These are phyloP conservation scores for Penicillium sp. DNA, from an alignment of 2,329 filamentous ascomycete species.

Conservation along the genomic window DNA sequence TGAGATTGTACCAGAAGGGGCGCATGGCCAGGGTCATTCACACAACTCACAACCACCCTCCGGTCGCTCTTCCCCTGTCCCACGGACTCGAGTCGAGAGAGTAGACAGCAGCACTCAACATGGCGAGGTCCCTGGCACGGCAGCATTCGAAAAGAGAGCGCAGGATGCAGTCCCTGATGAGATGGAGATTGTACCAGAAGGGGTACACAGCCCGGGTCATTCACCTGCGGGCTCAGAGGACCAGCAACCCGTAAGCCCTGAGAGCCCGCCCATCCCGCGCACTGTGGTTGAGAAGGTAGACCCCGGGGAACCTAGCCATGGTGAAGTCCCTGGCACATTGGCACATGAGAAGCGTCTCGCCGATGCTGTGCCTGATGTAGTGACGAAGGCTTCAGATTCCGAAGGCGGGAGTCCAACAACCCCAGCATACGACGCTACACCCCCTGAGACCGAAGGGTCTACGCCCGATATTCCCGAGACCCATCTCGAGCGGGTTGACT, in stretches of 20 bases:
- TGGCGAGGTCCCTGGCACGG: slow-evolving; percentile 60
- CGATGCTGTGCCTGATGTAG: slow-evolving; percentile 58
- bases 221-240: slow-evolving; percentile 42
- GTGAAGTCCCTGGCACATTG: slow-evolving; percentile 59
- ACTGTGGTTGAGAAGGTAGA: slow-evolving; percentile 62
- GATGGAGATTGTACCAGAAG: slow-evolving; percentile 55
- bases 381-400: slow-evolving; percentile 49
- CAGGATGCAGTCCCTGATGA: slow-evolving; percentile 63
- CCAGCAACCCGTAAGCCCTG: slow-evolving; percentile 48
- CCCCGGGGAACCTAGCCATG: slow-evolving; percentile 53
- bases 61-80: slow-evolving; percentile 52
- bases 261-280: slow-evolving; percentile 53
- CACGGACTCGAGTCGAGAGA: slow-evolving; percentile 60
- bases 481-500: slow-evolving; percentile 44
- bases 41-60: slow-evolving; percentile 38
- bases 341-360: slow-evolving; percentile 56
- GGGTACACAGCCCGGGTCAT: slow-evolving; percentile 39
- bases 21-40: too few species aligned
- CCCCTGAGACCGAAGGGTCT: slow-evolving; percentile 16
- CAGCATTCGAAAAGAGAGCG: slow-evolving; percentile 55
- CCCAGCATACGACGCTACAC: slow-evolving; percentile 18
- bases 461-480: slow-evolving; percentile 42
- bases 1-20: slow-evolving; percentile 52
- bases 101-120: slow-evolving; percentile 57
- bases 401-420: slow-evolving; percentile 31